Base-by-base conservation (phyloP, 2,329 filamentous ascomycete genomes). In the Cordyceps militaris region DNA sequence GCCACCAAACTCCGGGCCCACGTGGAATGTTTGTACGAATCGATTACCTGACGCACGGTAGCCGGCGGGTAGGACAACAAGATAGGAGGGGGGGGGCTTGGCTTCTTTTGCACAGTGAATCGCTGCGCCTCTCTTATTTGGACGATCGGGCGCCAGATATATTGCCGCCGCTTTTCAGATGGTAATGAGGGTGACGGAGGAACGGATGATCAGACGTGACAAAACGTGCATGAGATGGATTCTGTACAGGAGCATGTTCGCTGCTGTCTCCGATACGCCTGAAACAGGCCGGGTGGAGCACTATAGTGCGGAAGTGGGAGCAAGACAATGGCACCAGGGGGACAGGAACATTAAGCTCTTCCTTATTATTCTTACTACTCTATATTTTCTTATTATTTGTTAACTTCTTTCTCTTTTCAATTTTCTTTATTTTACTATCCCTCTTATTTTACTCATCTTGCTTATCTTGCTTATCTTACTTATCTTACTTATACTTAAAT, bases 141-240 rank as follows among this genome's bases (percentile, higher is more conserved):
- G 23, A 48, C 24, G 53, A 56, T 48, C 53, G 11, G 30, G 43
- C 21, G 24, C 16, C 43, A 40, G 53, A 56, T 42, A 56, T 38
- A 47, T 55, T 55, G 21, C 32, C 9, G 19, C 50, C 16, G 28
- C n/a, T 38, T 24, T 55, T 47, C 42, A 38, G 21, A 55, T 21
- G 40, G 24, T 14, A 9, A 44, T 23, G n/a, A 36, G 32, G 52
- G 28, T 28, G 38, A 38, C 42, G 3, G 42, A 48, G 24, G 53
- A 56, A 56, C 53, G 43, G 53, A 56, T 56, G 53, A 56, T 56
- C 53, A 56, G 53, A 56, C 53, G 51, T 46, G 34, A 24, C 51
- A 54, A 43, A 23, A n/a, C 26, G 11, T 53, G 36, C 38, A 30
- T 52, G 32, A 43, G 24, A 52, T 43, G 52, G 30, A 43, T 47